Evolutionary conservation across 129 eudicot species (phyloP).

Genomic region (Centaurea solstitialis): DNA sequence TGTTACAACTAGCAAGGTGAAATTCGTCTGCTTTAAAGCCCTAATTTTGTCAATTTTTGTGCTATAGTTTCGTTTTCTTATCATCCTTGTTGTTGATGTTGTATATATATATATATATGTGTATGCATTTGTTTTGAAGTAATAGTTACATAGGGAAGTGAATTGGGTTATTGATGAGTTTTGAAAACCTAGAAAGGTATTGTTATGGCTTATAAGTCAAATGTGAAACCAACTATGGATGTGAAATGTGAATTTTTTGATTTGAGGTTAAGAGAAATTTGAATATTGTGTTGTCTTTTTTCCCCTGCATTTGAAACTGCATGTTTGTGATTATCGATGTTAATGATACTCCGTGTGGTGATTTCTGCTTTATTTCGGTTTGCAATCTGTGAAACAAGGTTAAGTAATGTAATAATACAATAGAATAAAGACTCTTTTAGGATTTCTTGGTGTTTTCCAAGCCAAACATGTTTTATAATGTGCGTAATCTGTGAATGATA

Average conservation of each 20-base stretch:
- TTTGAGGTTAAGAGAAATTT: background rate
- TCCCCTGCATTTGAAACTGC: background rate
- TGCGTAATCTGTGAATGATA: too few species aligned
- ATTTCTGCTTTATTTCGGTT: background rate
- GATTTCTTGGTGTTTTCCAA: too few species aligned
- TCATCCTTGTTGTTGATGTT: background rate
- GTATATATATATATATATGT: too few species aligned
- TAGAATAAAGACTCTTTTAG: too few species aligned
- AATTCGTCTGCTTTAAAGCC: background rate
- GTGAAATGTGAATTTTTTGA: background rate
- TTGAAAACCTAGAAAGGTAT: background rate
- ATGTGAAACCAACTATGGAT: background rate
- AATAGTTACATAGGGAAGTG: background rate
- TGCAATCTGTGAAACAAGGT: background rate
- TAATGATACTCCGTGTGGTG: background rate
- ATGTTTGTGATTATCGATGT: background rate
- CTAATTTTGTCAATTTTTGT: background rate
- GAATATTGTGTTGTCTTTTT: background rate
- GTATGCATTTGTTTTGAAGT: too few species aligned
- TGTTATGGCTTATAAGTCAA: background rate
- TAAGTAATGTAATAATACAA: too few species aligned
- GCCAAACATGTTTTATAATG: too few species aligned
- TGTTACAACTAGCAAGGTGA: background rate
- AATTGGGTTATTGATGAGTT: background rate
- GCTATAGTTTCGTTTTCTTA: background rate